These are phyloP conservation scores for Xylariaceae sp. DNA, from an alignment of 2,329 filamentous ascomycete species.

Conservation along the genomic window DNA sequence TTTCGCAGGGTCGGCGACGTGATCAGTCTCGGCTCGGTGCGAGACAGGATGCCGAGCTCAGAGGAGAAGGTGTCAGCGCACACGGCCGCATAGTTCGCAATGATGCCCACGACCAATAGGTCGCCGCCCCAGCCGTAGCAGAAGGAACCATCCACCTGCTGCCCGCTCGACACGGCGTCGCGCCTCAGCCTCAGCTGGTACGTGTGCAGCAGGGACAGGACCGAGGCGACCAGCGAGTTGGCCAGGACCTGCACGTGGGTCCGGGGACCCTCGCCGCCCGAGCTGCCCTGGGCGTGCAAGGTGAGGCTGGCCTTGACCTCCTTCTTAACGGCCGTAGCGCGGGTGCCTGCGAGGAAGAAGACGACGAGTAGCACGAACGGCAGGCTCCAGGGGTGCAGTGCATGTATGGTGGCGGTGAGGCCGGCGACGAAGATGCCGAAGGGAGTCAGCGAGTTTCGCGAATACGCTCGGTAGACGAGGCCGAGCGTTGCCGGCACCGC, in stretches of 20 bases:
- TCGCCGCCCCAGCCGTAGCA: conserved; percentile 60
- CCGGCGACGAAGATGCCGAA: conserved; percentile 66
- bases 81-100: conserved; percentile 84
- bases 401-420: conserved; percentile 72
- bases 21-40: conserved; percentile 71
- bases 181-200: conserved; percentile 51
- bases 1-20: conserved; percentile 69
- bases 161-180: conserved; percentile 33
- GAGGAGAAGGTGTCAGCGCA: conserved; percentile 92
- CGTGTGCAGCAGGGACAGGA: conserved; percentile 55
- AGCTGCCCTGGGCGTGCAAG: conserved; percentile 64
- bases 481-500: conserved; percentile 53
- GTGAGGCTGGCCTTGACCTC: conserved; percentile 78
- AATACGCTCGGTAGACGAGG: conserved; percentile 63
- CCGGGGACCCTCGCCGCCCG: conserved; percentile 74
- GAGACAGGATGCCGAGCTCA: conserved; percentile 86
- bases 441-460: conserved; percentile 72
- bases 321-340: conserved; percentile 85
- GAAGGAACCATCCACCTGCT: conserved; percentile 33
- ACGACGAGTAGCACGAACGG: conserved; percentile 78
- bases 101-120: conserved; percentile 58
- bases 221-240: conserved; percentile 74
- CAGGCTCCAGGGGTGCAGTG: conserved; percentile 88
- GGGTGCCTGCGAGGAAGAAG: conserved; percentile 82
- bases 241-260: conserved; percentile 85